Base-by-base conservation (phyloP, 2,329 filamentous ascomycete genomes). In the Fusarium oxysporum region DNA sequence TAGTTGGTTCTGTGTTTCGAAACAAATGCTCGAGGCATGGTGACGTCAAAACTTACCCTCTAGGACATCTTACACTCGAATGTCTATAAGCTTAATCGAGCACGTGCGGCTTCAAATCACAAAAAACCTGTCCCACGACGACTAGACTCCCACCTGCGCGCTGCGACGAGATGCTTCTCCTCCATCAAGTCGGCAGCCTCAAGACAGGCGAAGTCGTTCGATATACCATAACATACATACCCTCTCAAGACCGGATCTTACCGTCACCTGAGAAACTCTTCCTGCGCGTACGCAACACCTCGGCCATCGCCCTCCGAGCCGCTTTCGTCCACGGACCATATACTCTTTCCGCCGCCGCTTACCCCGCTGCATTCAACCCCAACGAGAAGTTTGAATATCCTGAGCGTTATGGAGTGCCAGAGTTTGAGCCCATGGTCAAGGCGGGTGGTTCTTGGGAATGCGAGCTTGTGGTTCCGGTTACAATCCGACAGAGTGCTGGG, bases 271-370 rank as follows among this genome's bases (percentile, higher is more conserved):
- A 92, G 73, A 88, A 91, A 76, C 90, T 99, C 41, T 90, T 94
- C 82, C 89, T 99, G 50, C 94, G 93, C 76, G 91, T 99, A 81
- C 96, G 93, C 81, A 99, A 99, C 82, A 95, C 93, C 14, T 96
- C 93, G 43, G 92, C 94, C 64, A 93, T 97, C 72, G 93, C 96
- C 21, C 86, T 98, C 43, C 93, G 96, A 78, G 96, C 96, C 60
- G 96, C 96, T 63, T 99, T 98, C 81, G 92, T 99, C 60, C 96
- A 98, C 83, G 96, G 96, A 0, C 96, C 96, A 2, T 99, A 99
- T 80, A 97, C 92, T 1, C 88, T 98, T 41, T 95, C 94, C 78
- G 92, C 95, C 54, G 91, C 95, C 57, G 93, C 95, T 30, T 97
- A 97, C 77, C 94, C 96, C 1, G 88, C 93, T 21, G 90, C 87